phyloP scores from a whole-genome alignment of 2,329 filamentous ascomycete species.

The Ceratocystis diversiconidia region DNA sequence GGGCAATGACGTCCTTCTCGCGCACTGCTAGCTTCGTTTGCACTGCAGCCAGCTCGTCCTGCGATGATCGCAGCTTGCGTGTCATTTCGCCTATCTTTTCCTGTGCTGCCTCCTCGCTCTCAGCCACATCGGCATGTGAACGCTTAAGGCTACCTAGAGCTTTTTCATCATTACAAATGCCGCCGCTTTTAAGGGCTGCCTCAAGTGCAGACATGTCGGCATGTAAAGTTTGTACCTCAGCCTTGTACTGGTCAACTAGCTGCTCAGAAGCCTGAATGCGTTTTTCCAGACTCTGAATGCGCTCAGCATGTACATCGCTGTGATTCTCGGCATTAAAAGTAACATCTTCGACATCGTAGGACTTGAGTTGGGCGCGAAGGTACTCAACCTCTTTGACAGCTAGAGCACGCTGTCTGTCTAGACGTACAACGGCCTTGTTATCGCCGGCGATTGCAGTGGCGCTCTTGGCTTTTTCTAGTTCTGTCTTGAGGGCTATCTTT shows the following conservation, averaged over 20 bases:
- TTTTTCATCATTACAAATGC: slow-evolving; percentile 30
- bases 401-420: slow-evolving; percentile 74
- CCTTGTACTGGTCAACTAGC: slow-evolving; percentile 75
- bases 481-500: slow-evolving; percentile 45
- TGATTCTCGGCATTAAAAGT: slow-evolving; percentile 58
- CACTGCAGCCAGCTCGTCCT: slow-evolving; percentile 57
- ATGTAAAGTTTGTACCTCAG: slow-evolving; percentile 61
- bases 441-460: slow-evolving; percentile 33
- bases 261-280: slow-evolving; percentile 66
- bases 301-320: slow-evolving; percentile 8
- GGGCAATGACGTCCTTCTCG: slow-evolving; percentile 60
- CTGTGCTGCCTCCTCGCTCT: slow-evolving; percentile 37
- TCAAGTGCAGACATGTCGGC: slow-evolving; percentile 58
- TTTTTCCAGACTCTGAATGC: slow-evolving; percentile 31
- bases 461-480: slow-evolving; percentile 56
- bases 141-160: slow-evolving; percentile 37
- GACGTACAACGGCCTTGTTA: slow-evolving; percentile 56
- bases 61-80: slow-evolving; percentile 77
- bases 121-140: slow-evolving; percentile 44
- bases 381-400: slow-evolving; percentile 90
- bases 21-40: slow-evolving; percentile 58
- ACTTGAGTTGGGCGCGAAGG: slow-evolving; percentile 78
- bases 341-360: slow-evolving; percentile 73
- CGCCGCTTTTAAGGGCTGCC: slow-evolving; percentile 22
- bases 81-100: slow-evolving; percentile 68